Percentiles rank a stretch among this genome's conserved stretches.
Evolutionary conservation across 768 basidiomycete species (phyloP).

Genomic region (Sarcomyxa edulis): DNA sequence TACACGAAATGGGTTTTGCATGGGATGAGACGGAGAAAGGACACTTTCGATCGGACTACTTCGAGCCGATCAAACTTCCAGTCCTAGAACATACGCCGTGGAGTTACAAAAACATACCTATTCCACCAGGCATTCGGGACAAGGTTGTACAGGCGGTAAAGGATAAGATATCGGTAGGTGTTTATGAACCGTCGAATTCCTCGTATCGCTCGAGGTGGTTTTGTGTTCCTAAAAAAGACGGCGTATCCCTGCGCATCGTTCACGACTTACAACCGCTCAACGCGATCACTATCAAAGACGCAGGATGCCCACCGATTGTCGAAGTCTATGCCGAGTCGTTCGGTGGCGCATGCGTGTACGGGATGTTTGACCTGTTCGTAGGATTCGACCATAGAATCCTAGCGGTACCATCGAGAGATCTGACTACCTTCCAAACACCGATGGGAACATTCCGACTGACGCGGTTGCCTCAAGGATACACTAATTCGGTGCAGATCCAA

Average conservation of each 20-base stretch:
- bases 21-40: slow-evolving; percentile 25
- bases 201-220: slow-evolving; percentile 37
- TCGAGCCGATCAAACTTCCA: slow-evolving; percentile 25
- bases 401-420: slow-evolving; percentile 22
- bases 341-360: slow-evolving; percentile 23
- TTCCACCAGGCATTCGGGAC: slow-evolving; percentile 22
- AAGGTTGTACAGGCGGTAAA: slow-evolving; percentile 26
- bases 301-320: slow-evolving; percentile 24
- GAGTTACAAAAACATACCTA: slow-evolving; percentile 24
- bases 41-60: slow-evolving; percentile 19
- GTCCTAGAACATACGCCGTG: slow-evolving; percentile 29
- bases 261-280: slow-evolving; percentile 34
- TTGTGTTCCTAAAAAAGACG: slow-evolving; percentile 32
- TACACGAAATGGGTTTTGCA: slow-evolving; percentile 20
- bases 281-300: slow-evolving; percentile 27
- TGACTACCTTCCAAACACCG: slow-evolving; percentile 36
- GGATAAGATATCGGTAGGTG: slow-evolving; percentile 29
- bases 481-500: slow-evolving; percentile 31
- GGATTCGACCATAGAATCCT: slow-evolving; percentile 29
- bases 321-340: slow-evolving; percentile 28
- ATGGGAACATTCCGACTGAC: slow-evolving; percentile 21
- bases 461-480: slow-evolving; percentile 33
- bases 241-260: slow-evolving; percentile 26
- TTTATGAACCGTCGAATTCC: slow-evolving; percentile 32
- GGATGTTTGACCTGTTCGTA: slow-evolving; percentile 27